Percentiles rank a stretch among this genome's conserved stretches.
Conservation (phyloP, 2,329 filamentous ascomycete species). For the Colletotrichum brevisporum region DNA sequence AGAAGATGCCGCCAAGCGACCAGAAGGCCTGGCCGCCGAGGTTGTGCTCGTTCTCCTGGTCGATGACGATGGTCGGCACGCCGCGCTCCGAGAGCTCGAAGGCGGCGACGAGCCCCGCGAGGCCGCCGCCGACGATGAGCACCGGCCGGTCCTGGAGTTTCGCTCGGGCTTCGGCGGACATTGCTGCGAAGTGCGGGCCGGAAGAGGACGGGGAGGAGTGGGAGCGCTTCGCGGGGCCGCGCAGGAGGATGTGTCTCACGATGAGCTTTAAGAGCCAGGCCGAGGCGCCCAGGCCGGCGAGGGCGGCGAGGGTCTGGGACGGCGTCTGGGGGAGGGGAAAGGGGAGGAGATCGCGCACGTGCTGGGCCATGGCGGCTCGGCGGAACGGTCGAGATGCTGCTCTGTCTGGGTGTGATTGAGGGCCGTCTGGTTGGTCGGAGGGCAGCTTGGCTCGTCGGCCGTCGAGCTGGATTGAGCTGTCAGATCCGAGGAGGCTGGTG, state of each 20-base stretch:
- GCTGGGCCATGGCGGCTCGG: neutral
- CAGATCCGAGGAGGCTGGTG: neutral
- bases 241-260: constrained; percentile 38
- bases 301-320: constrained; percentile 30
- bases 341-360: constrained; percentile 22
- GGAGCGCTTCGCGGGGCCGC: constrained; percentile 29
- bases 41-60: constrained; percentile 70
- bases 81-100: constrained; percentile 67
- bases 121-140: constrained; percentile 69
- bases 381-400: neutral
- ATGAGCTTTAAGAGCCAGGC: constrained; percentile 38
- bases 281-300: constrained; percentile 33
- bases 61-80: constrained; percentile 66
- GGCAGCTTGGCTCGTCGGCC: constrained; percentile 13
- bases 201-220: constrained; percentile 24
- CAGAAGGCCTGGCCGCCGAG: constrained; percentile 75
- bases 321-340: constrained; percentile 32
- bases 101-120: constrained; percentile 72
- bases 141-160: constrained; percentile 54
- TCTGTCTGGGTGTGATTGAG: neutral
- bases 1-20: constrained; percentile 74
- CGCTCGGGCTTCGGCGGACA: constrained; percentile 24
- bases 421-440: neutral
- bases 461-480: constrained; percentile 17
- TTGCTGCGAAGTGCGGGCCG: constrained; percentile 33